A percentile compares a stretch with the other conserved stretches of the same genome.
Conservation (phyloP, 2,329 filamentous ascomycete genomes). For the Pseudovirgaria hyperparasitica region DNA sequence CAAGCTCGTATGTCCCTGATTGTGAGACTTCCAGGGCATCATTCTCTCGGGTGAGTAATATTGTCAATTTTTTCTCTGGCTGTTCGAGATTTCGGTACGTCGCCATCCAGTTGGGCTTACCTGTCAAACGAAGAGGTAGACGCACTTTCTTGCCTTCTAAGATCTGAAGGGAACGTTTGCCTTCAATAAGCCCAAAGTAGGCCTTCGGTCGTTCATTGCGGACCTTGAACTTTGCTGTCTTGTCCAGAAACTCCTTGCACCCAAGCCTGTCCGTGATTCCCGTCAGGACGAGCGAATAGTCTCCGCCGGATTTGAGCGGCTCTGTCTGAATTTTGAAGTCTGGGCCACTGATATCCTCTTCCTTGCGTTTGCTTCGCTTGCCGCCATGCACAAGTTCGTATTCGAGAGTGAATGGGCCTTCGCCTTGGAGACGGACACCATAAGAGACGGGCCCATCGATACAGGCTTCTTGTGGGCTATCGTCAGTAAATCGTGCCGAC, state of each 20-base stretch:
- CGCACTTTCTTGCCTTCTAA: conserved; percentile 63
- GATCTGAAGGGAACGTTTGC: conserved; percentile 59
- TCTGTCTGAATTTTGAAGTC: conserved; percentile 64
- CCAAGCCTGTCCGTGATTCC: conserved; percentile 76
- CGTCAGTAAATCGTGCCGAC: conserved; percentile 55
- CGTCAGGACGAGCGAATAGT: conserved; percentile 76
- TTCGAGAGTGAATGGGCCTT: conserved; percentile 77
- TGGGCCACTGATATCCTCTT: conserved; percentile 49
- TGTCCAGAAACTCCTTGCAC: conserved; percentile 76
- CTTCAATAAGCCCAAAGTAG: conserved; percentile 75
- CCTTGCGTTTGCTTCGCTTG: conserved; percentile 59
- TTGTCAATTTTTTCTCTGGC: conserved; percentile 31
- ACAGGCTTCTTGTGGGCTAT: conserved; percentile 54
- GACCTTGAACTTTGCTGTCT: conserved; percentile 75
- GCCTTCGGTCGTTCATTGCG: conserved; percentile 78
- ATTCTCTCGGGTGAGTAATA: conserved; percentile 46
- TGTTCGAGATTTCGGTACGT: conserved; percentile 56
- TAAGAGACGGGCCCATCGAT: conserved; percentile 70
- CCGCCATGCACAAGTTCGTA: conserved; percentile 89
- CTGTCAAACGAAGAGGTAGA: conserved; percentile 73
- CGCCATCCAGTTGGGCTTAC: conserved; percentile 73
- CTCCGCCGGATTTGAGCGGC: conserved; percentile 64
- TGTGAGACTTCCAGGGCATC: conserved; percentile 53
- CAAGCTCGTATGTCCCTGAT: conserved; percentile 67
- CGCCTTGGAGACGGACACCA: conserved; percentile 63